These are phyloP conservation scores for Nemania sp. DNA, from an alignment of 2,329 filamentous ascomycete species.

Conservation along the genomic window DNA sequence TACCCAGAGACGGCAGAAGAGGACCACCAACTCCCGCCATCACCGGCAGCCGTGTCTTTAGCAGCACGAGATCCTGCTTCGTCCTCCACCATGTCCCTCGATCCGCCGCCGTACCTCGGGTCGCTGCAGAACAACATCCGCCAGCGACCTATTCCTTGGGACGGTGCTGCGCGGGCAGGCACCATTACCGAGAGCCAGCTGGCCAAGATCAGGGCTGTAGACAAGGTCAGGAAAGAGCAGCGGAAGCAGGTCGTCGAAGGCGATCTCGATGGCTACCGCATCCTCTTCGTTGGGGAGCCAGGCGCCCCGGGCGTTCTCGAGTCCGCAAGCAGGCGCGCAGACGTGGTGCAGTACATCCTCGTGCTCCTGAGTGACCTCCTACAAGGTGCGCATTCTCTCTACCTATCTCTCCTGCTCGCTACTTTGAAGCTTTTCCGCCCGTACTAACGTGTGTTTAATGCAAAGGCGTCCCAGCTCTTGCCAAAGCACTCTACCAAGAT, in stretches of 20 bases:
- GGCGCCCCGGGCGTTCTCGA: constrained; percentile 76
- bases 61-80: not conserved
- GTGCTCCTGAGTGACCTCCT: constrained; percentile 87
- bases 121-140: constrained; percentile 97
- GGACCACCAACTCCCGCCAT: constrained; percentile 2
- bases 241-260: constrained; percentile 79
- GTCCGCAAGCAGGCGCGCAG: constrained; percentile 79
- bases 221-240: constrained; percentile 93
- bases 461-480: constrained; percentile 73
- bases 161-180: constrained; percentile 89
- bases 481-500: constrained; percentile 71
- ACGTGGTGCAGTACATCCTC: constrained; percentile 93
- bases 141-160: constrained; percentile 94
- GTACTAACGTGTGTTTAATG: constrained; percentile 6
- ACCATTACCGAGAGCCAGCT: constrained; percentile 93
- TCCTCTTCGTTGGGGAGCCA: constrained; percentile 76
- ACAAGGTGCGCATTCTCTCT: constrained; percentile 61
- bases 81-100: constrained; percentile 74
- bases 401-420: not conserved
- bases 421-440: not conserved
- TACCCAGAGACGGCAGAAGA: not conserved
- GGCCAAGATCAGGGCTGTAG: constrained; percentile 92
- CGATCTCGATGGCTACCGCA: constrained; percentile 78
- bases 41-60: not conserved
- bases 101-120: constrained; percentile 81